Percentiles rank a stretch among this genome's conserved stretches.
Conservation (phyloP, 306 rosid species). For the Leucaena leucocephala region DNA sequence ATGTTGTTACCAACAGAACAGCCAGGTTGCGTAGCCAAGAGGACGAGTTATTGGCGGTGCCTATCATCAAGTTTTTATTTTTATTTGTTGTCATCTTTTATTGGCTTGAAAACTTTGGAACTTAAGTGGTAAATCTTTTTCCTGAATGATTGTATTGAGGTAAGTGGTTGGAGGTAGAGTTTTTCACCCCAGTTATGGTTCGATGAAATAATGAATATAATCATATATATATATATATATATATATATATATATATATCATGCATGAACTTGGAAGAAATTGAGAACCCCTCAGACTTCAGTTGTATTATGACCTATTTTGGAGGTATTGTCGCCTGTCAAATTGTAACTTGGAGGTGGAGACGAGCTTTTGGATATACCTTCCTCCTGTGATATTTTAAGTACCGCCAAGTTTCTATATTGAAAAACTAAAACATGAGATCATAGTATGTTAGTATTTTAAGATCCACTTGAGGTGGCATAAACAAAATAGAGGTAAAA, state of each 20-base stretch:
- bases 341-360: neutral
- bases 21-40: conserved; percentile 88
- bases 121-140: conserved; percentile 7
- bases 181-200: conserved; percentile 3
- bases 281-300: neutral
- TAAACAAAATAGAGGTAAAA: no score
- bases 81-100: conserved; percentile 7
- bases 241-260: neutral
- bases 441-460: no score
- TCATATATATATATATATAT: neutral
- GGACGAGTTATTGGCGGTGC: conserved; percentile 52
- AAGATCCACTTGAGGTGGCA: no score
- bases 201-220: neutral
- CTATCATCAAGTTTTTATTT: conserved; percentile 4
- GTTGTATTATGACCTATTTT: neutral
- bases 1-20: conserved; percentile 69
- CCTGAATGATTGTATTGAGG: conserved; percentile 4
- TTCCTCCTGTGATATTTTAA: neutral
- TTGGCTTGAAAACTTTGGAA: conserved; percentile 28
- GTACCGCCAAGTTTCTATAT: neutral
- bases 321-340: neutral
- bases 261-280: neutral
- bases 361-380: neutral
- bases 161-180: conserved; percentile 3
- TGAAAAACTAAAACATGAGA: no score